Evolutionary conservation across 306 rosid species (phyloP), one percentile per base, ranked within the genome.

Genomic region (Gastrolobium villosum): DNA sequence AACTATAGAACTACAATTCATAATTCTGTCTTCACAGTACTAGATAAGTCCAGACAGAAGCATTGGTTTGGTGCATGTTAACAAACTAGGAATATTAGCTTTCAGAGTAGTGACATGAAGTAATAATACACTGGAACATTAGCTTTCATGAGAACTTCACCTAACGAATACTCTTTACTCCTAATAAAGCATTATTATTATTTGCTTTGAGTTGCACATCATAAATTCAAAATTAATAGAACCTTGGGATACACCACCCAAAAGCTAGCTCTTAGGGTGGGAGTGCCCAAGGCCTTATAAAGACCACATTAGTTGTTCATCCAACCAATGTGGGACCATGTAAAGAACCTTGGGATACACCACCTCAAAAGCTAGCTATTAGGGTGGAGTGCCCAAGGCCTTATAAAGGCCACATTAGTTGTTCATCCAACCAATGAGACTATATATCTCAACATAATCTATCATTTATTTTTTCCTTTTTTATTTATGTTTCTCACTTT

Each of bases 51-150:
- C n/a, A 10, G 30, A 15, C 2, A 20, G 57, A 43, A n/a, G 45
- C 69, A 67, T 79, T 15, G 10, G 45, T 52, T 71, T 36, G 7
- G 65, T 28, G 54, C 59, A 63, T 10, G 53, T n/a, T 61, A 44
- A 54, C 69, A 55, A 66, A 66, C 3, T 54, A 53, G 15, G 15
- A n/a, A n/a, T n/a, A n/a, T n/a, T n/a, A n/a, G n/a, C n/a, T n/a
- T n/a, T 49, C 32, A 31, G 8, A 7, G 63, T 59, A 70, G 37
- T 52, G 52, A 37, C 54, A 55, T 49, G 54, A 53, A 53, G 74
- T 15, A 70, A 37, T 70, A 63, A 37, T 70, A 63, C 30, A 61
- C 37, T 30, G 20, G 70, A 72, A 71, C 30, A 75, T 37, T 9
- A 70, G 44, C 65, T 45, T 59, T 59, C 49, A 14, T 35, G 35